Evolutionary conservation across 441 rosid species (phyloP).

Genomic region (Gossypium lobatum): DNA sequence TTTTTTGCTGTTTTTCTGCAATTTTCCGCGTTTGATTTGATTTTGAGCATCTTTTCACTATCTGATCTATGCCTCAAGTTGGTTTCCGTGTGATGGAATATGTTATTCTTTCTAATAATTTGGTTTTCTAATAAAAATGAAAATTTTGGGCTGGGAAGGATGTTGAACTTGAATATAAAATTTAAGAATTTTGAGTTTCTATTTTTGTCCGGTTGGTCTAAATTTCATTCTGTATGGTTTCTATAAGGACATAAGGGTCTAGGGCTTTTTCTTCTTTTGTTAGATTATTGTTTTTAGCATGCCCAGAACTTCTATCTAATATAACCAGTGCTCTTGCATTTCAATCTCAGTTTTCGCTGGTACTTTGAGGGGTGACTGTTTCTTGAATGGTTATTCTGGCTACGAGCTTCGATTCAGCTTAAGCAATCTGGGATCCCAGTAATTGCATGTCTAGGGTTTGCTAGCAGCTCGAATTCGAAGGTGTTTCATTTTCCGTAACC

Average conservation of each 20-base stretch:
- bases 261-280: neutral
- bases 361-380: constrained; percentile 1
- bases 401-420: neutral
- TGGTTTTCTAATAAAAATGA: neutral
- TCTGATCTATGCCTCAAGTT: constrained; percentile 22
- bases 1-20: constrained; percentile 11
- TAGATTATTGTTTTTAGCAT: neutral
- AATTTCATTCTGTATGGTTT: neutral
- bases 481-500: neutral
- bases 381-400: neutral
- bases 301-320: neutral
- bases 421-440: constrained; percentile 11
- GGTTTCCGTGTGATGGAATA: constrained; percentile 2
- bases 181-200: neutral
- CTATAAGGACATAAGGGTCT: neutral
- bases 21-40: neutral
- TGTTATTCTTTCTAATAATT: neutral
- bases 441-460: constrained; percentile 13
- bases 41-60: neutral
- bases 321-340: neutral
- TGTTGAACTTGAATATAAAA: neutral
- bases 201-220: neutral
- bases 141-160: constrained; percentile 1
- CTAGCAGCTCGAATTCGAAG: neutral
- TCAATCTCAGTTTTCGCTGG: neutral